These are phyloP conservation scores for Cladorrhinum samala DNA, from an alignment of 495 filamentous ascomycete genomes.

Conservation along the genomic window DNA sequence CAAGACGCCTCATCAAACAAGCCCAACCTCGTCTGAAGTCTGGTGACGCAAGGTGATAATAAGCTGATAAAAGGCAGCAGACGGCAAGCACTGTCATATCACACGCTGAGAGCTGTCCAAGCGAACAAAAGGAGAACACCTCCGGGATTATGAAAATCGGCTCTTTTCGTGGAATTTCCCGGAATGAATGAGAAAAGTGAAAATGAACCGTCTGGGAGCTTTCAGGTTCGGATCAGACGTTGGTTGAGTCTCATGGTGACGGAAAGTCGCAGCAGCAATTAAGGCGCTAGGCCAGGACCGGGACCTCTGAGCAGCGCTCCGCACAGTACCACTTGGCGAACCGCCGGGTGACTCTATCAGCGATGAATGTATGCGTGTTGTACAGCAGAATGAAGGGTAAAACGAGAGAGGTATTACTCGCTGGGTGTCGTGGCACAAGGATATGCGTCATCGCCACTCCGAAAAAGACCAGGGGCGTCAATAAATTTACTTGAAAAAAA, in stretches of 20 bases:
- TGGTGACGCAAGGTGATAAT: too few species aligned
- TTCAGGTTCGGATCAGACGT: constrained; percentile 5
- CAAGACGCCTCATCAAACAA: too few species aligned
- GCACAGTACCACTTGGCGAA: constrained; percentile 13
- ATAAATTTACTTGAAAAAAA: neutral
- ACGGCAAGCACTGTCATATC: constrained; percentile 1
- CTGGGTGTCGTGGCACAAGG: neutral
- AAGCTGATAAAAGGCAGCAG: constrained; percentile 1
- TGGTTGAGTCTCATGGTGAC: constrained; percentile 15
- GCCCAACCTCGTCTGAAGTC: too few species aligned
- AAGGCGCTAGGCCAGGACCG: constrained; percentile 1
- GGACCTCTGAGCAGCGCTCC: neutral
- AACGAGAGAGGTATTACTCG: too few species aligned
- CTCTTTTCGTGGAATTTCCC: neutral
- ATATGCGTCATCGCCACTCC: constrained; percentile 5
- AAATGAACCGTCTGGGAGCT: neutral
- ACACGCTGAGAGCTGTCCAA: neutral
- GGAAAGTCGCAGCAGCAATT: constrained; percentile 1
- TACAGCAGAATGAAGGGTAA: too few species aligned
- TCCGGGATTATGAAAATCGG: neutral
- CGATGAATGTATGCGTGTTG: too few species aligned
- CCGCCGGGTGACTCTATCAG: too few species aligned
- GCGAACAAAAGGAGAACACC: neutral
- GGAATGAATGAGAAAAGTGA: neutral
- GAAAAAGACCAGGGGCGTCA: too few species aligned